Percentiles rank a stretch among this genome's conserved stretches.
These are phyloP conservation scores for Leccinum disarticulatum DNA, from an alignment of 768 basidiomycete species.

Conservation along the genomic window DNA sequence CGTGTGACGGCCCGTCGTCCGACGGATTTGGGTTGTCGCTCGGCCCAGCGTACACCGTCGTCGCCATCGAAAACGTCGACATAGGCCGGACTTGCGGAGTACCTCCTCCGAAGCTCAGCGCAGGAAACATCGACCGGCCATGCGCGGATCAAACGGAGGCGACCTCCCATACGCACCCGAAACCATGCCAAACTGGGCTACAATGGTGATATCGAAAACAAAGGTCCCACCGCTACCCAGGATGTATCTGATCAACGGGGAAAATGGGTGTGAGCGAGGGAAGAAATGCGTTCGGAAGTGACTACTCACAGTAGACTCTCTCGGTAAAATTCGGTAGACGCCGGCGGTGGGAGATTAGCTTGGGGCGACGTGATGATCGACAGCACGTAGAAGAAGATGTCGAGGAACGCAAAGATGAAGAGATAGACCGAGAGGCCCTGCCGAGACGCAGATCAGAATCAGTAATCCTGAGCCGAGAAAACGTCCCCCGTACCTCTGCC, in stretches of 20 bases:
- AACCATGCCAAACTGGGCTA: conserved; percentile 58
- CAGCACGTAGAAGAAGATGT: conserved; percentile 89
- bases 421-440: conserved; percentile 92
- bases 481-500: conserved; percentile 57
- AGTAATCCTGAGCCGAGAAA: conserved; percentile 3
- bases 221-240: conserved; percentile 93
- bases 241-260: conserved; percentile 57
- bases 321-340: conserved; percentile 63
- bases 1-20: too few species aligned
- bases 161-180: conserved; percentile 43
- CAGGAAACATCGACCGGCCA: conserved; percentile 27
- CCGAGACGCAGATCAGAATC: conserved; percentile 5
- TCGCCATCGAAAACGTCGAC: too few species aligned
- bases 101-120: too few species aligned
- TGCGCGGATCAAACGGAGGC: conserved; percentile 41
- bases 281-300: background rate
- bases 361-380: conserved; percentile 83
- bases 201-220: conserved; percentile 89
- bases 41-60: too few species aligned
- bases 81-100: too few species aligned
- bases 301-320: conserved; percentile 82
- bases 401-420: conserved; percentile 91
- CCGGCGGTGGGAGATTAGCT: conserved; percentile 53
- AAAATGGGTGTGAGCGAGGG: background rate
- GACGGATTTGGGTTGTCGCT: too few species aligned